Percentiles rank a stretch among this genome's conserved stretches.
Conservation (phyloP, 768 basidiomycete species). For the Suillus subalutaceus region DNA sequence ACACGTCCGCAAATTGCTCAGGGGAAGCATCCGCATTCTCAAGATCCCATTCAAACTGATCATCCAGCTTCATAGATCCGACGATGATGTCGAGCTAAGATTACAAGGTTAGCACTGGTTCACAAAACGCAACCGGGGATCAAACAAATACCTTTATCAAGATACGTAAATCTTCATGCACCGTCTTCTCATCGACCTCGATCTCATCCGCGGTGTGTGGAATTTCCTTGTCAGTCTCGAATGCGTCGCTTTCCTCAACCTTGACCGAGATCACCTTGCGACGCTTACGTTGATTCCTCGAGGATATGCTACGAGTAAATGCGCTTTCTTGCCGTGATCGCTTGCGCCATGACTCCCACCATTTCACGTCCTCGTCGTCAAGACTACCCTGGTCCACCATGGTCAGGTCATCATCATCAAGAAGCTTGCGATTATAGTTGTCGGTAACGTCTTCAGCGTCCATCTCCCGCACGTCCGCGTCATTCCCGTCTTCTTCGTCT, state of each 20-base stretch:
- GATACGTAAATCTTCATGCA: slow-evolving; percentile 89
- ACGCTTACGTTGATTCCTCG: slow-evolving; percentile 41
- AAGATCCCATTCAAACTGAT: slow-evolving; percentile 98
- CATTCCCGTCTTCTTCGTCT: slow-evolving; percentile 33
- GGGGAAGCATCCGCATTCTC: slow-evolving; percentile 79
- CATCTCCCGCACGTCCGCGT: slow-evolving; percentile 19
- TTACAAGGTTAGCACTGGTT: slow-evolving; percentile 3
- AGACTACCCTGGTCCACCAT: slow-evolving; percentile 42
- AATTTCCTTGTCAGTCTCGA: slow-evolving; percentile 41
- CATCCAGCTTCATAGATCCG: slow-evolving; percentile 89
- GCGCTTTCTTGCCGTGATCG: slow-evolving; percentile 38
- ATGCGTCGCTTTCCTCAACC: slow-evolving; percentile 24
- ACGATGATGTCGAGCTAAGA: slow-evolving; percentile 91
- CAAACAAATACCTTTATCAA: slow-evolving; percentile 71
- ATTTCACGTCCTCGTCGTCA: slow-evolving; percentile 51
- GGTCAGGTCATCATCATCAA: slow-evolving; percentile 26
- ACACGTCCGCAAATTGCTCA: slow-evolving; percentile 90
- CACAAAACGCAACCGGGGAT: slow-evolving; percentile 25
- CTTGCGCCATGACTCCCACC: slow-evolving; percentile 79
- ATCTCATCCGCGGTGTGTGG: slow-evolving; percentile 63
- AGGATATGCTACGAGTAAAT: slow-evolving; percentile 26
- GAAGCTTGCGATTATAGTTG: slow-evolving; percentile 29
- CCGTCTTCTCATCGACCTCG: slow-evolving; percentile 62
- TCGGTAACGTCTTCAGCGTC: slow-evolving; percentile 9
- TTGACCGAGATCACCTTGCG: slow-evolving; percentile 42